Evolutionary conservation across 345 rosid genomes (phyloP).

Genomic region (Euphorbia tirucalli): DNA sequence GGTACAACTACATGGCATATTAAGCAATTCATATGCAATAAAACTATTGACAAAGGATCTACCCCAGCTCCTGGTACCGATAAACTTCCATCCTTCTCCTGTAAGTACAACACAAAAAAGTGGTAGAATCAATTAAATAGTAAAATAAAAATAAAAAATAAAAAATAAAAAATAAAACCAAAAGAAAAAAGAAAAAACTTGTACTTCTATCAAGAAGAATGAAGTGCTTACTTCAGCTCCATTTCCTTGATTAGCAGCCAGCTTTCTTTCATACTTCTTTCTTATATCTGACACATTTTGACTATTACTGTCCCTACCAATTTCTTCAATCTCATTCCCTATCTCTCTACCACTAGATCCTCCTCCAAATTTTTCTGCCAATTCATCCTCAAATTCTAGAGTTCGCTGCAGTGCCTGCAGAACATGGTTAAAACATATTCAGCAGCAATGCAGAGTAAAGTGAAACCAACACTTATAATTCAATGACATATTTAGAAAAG

Average conservation of each 20-base stretch:
- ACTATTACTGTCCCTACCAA: conserved; percentile 62
- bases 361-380: conserved; percentile 95
- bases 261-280: conserved; percentile 89
- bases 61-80: conserved; percentile 98
- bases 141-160: no score
- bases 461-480: conserved; percentile 6
- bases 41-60: conserved; percentile 22
- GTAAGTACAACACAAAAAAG: conserved; percentile 28
- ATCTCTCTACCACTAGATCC: conserved; percentile 59
- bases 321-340: conserved; percentile 74
- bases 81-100: conserved; percentile 71
- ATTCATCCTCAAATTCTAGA: conserved; percentile 89
- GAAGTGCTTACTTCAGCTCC: conserved; percentile 47
- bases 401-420: conserved; percentile 89
- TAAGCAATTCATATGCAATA: background rate
- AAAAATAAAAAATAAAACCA: no score
- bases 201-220: background rate
- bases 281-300: conserved; percentile 80
- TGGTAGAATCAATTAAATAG: conserved; percentile 19
- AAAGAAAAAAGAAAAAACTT: background rate
- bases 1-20: background rate
- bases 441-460: conserved; percentile 1
- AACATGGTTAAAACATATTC: conserved; percentile 21
- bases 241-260: conserved; percentile 74
- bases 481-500: background rate